Evolutionary conservation across 2,329 filamentous ascomycete species (phyloP).

Genomic region (Amauroascus niger): DNA sequence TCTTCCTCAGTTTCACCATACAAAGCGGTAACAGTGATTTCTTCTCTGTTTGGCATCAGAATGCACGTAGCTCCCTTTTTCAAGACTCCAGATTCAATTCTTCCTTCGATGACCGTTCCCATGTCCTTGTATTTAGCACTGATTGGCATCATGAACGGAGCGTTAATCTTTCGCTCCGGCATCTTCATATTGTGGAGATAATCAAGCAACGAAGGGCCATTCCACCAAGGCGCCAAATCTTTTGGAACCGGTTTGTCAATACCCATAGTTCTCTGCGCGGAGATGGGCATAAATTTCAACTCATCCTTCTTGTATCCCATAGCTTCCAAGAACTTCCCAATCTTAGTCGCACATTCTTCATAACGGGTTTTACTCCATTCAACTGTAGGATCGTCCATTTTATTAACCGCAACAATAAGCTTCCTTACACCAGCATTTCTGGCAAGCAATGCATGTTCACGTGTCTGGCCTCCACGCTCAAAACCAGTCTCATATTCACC

Average conservation of each 20-base stretch:
- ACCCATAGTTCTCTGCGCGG: slow-evolving; percentile 72
- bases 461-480: slow-evolving; percentile 89
- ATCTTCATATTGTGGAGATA: slow-evolving; percentile 91
- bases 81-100: slow-evolving; percentile 87
- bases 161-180: slow-evolving; percentile 89
- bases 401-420: slow-evolving; percentile 89
- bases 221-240: slow-evolving; percentile 69
- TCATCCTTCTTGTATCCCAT: slow-evolving; percentile 95
- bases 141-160: slow-evolving; percentile 98
- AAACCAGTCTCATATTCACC: slow-evolving; percentile 99
- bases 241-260: slow-evolving; percentile 82
- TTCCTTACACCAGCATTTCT: slow-evolving; percentile 99
- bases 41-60: slow-evolving; percentile 92
- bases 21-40: slow-evolving; percentile 68
- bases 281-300: slow-evolving; percentile 91
- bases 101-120: slow-evolving; percentile 95
- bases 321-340: slow-evolving; percentile 76
- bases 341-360: slow-evolving; percentile 85
- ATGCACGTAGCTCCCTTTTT: slow-evolving; percentile 79
- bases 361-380: slow-evolving; percentile 91
- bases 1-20: slow-evolving; percentile 98
- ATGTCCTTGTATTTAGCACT: slow-evolving; percentile 94
- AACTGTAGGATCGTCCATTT: slow-evolving; percentile 97
- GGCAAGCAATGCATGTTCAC: slow-evolving; percentile 94
- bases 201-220: slow-evolving; percentile 83